Conservation (phyloP, 73 alveolate genomes). For the Tetrahymena malaccensis region DNA sequence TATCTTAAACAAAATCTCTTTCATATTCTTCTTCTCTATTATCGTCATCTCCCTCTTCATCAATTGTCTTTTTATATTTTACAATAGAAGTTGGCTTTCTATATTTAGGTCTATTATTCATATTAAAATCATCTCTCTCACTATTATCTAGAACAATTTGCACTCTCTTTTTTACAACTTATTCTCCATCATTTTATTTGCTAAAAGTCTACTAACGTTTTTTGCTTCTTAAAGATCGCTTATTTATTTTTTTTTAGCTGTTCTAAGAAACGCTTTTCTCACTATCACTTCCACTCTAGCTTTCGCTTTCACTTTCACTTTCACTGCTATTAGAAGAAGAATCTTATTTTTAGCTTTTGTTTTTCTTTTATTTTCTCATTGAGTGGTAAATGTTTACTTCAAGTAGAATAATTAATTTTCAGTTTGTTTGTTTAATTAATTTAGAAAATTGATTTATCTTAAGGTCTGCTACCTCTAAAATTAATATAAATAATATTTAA, state of each 20-base stretch:
- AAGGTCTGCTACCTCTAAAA: no score
- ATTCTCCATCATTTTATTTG: background rate
- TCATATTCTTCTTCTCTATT: background rate
- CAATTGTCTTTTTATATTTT: background rate
- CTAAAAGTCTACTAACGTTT: background rate
- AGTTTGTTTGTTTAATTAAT: background rate
- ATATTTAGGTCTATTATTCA: background rate
- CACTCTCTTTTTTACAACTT: background rate
- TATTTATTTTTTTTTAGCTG: background rate
- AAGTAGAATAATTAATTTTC: background rate
- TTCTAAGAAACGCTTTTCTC: background rate
- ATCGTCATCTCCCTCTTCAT: background rate
- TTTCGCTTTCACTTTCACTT: background rate
- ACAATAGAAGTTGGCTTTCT: background rate
- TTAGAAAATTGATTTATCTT: no score
- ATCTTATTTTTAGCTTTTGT: background rate
- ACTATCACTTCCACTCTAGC: background rate
- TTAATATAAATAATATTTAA: no score
- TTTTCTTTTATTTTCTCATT: background rate
- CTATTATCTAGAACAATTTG: background rate
- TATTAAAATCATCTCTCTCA: background rate
- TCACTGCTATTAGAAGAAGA: background rate
- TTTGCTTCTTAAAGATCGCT: background rate
- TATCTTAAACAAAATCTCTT: background rate
- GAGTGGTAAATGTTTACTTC: background rate